phyloP scores from a whole-genome alignment of 2,329 filamentous ascomycete genomes.

The Epichloe hybrida region DNA sequence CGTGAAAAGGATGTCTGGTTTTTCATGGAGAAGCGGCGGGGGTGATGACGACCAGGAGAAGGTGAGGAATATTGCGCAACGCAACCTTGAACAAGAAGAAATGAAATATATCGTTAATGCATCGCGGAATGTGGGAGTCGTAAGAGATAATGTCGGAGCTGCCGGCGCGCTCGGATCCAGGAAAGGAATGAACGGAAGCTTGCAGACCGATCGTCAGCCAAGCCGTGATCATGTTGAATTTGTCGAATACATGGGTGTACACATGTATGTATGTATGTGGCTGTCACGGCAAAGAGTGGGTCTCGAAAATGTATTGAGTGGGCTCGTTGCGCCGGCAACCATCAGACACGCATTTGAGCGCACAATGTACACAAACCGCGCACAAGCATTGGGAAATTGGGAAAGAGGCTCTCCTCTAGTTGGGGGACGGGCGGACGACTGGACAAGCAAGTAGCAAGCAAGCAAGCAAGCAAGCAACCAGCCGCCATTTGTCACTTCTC shows the following conservation, averaged over 20 bases:
- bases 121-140: background rate
- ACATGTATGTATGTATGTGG: background rate
- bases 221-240: no score
- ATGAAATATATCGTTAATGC: background rate
- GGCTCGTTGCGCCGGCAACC: slow-evolving; percentile 16
- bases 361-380: slow-evolving; percentile 22
- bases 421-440: background rate
- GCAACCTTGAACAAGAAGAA: background rate
- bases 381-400: background rate
- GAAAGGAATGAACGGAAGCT: background rate
- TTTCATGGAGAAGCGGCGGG: background rate
- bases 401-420: slow-evolving; percentile 4
- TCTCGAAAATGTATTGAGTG: background rate
- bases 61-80: background rate
- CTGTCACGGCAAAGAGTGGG: background rate
- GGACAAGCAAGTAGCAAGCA: background rate
- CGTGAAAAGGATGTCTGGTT: background rate
- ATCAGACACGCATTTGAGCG: background rate
- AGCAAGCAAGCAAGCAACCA: background rate
- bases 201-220: background rate
- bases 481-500: slow-evolving; percentile 3
- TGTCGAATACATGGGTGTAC: no score
- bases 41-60: background rate
- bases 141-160: background rate
- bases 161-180: background rate